phyloP scores from a whole-genome alignment of 371 early-diverging fungal genomes.

The Massospora cicadina region DNA sequence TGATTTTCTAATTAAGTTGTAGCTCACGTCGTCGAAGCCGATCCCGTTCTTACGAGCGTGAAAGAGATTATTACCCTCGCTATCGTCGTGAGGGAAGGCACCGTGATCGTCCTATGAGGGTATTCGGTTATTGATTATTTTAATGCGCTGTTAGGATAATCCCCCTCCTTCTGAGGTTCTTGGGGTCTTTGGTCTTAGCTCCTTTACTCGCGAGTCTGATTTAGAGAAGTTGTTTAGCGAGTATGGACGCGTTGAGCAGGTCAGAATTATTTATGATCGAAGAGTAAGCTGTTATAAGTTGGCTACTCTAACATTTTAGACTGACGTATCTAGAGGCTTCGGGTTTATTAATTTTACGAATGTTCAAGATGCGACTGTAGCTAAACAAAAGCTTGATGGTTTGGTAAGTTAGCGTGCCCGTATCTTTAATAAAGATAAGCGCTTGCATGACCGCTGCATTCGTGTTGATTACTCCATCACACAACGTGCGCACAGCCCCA shows the following conservation, averaged over 20 bases:
- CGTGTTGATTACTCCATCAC: conserved; percentile 63
- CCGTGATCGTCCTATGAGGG: conserved; percentile 1
- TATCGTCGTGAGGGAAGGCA: neutral
- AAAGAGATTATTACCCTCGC: neutral
- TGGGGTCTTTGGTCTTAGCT: conserved; percentile 7
- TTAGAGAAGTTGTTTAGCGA: neutral
- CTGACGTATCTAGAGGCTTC: conserved; percentile 38
- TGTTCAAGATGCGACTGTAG: conserved; percentile 27
- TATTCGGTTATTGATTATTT: neutral
- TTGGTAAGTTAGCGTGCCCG: conserved; percentile 17
- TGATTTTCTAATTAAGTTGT: neutral
- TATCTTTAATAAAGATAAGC: conserved; percentile 17
- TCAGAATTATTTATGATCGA: conserved; percentile 4
- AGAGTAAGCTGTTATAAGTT: neutral
- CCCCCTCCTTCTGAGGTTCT: conserved; percentile 2
- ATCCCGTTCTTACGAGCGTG: neutral
- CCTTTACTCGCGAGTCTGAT: conserved; percentile 2
- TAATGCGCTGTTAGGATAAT: conserved; percentile 20
- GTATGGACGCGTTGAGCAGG: neutral
- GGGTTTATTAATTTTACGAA: conserved; percentile 36
- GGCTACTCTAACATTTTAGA: conserved; percentile 15
- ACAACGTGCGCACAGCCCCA: conserved; percentile 38
- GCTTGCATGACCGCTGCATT: conserved; percentile 52
- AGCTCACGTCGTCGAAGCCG: neutral
- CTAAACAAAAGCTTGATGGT: conserved; percentile 29